These are phyloP conservation scores for Naumovozyma dairenensis DNA, from an alignment of 805 yeast species.

Conservation along the genomic window DNA sequence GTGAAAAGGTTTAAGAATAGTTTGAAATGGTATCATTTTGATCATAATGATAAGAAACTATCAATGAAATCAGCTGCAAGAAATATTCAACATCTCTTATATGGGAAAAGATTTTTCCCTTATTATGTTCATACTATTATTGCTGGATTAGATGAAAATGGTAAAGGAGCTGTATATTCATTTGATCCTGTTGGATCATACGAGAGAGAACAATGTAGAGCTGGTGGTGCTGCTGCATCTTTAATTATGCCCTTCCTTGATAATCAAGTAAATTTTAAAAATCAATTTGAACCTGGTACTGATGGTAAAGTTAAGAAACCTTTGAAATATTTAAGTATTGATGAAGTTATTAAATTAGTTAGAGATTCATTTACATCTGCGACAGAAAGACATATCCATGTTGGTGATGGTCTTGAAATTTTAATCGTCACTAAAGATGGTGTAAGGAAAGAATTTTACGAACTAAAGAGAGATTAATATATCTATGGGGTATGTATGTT, in stretches of 20 bases:
- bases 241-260: slow-evolving; percentile 96
- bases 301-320: slow-evolving; percentile 57
- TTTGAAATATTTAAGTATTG: slow-evolving; percentile 57
- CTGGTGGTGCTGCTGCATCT: slow-evolving; percentile 95
- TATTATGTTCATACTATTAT: slow-evolving; percentile 91
- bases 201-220: slow-evolving; percentile 94
- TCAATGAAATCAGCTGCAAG: slow-evolving; percentile 73
- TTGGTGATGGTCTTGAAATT: slow-evolving; percentile 93
- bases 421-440: slow-evolving; percentile 91
- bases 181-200: slow-evolving; percentile 97
- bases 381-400: slow-evolving; percentile 96
- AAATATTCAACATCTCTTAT: slow-evolving; percentile 77
- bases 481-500: slow-evolving; percentile 1
- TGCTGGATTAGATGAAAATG: slow-evolving; percentile 81
- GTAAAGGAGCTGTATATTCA: slow-evolving; percentile 90
- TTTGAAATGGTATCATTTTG: slow-evolving; percentile 87
- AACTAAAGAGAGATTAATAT: slow-evolving; percentile 75
- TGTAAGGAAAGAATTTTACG: slow-evolving; percentile 69
- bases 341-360: slow-evolving; percentile 79
- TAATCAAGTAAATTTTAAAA: slow-evolving; percentile 92
- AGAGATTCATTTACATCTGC: slow-evolving; percentile 93
- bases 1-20: slow-evolving; percentile 57
- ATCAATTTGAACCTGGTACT: slow-evolving; percentile 76
- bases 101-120: slow-evolving; percentile 92
- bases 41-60: slow-evolving; percentile 62